Percentiles rank a stretch among this genome's conserved stretches.
Conservation (phyloP, 192 early-diverging fungal genomes). For the Coemansia javaensis region DNA sequence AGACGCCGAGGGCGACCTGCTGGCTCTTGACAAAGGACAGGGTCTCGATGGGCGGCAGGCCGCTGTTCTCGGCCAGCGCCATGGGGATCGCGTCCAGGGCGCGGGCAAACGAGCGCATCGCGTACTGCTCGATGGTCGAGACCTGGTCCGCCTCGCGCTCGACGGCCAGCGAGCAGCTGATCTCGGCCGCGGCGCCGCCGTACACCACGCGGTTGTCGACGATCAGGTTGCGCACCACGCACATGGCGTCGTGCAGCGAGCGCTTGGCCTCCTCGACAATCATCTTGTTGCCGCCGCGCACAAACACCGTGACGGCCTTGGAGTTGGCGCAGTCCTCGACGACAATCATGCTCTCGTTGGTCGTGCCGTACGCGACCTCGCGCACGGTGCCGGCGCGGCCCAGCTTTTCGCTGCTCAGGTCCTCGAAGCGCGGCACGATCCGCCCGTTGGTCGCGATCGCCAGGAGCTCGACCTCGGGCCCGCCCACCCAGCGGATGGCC, state of each 20-base stretch:
- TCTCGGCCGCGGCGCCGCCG: conserved; percentile 98
- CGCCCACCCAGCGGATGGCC: conserved; percentile 98
- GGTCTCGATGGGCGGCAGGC: conserved; percentile 93
- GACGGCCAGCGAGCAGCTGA: conserved; percentile 91
- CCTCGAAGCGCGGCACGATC: conserved; percentile 99
- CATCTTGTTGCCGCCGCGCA: conserved; percentile 99
- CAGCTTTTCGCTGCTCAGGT: conserved; percentile 81
- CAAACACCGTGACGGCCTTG: conserved; percentile 94
- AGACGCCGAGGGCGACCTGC: conserved; percentile 83
- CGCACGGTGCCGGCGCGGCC: conserved; percentile 92
- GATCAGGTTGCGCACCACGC: conserved; percentile 96
- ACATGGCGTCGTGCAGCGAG: conserved; percentile 96
- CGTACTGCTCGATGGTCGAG: conserved; percentile 95
- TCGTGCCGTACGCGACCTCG: conserved; percentile 61
- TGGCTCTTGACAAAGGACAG: conserved; percentile 92
- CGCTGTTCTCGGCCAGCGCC: conserved; percentile 95
- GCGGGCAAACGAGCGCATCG: conserved; percentile 97
- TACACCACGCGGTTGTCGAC: conserved; percentile 98
- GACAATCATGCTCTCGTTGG: conserved; percentile 92
- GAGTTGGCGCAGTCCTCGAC: conserved; percentile 99
- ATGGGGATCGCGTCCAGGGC: conserved; percentile 94
- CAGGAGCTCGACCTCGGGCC: conserved; percentile 98
- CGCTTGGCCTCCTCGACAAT: conserved; percentile 99
- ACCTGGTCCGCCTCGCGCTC: conserved; percentile 84
- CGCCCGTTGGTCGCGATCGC: conserved; percentile 99